These are phyloP conservation scores for Pichia pseudocactophila DNA, from an alignment of 805 yeast genomes.

Conservation along the genomic window DNA sequence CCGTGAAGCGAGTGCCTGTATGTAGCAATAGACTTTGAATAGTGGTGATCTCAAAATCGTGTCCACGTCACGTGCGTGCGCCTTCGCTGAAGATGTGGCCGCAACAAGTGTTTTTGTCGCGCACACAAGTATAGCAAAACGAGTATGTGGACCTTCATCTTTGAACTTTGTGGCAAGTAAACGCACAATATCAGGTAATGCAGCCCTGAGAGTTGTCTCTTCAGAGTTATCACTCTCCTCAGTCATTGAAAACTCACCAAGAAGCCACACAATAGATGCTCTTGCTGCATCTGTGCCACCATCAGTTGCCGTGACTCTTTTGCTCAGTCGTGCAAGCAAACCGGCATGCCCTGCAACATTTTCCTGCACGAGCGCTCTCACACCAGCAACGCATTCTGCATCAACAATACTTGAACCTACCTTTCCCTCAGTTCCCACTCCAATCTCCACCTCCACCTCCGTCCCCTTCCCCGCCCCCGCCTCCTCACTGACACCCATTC, in stretches of 20 bases:
- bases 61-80: too few species aligned
- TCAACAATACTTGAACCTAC: too few species aligned
- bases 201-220: conserved; percentile 12
- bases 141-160: conserved; percentile 43
- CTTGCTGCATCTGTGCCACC: conserved; percentile 37
- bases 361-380: conserved; percentile 14
- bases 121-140: conserved; percentile 62
- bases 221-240: neutral
- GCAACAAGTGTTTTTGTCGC: conserved; percentile 61
- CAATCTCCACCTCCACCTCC: too few species aligned
- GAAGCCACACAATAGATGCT: conserved; percentile 82
- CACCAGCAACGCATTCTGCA: too few species aligned
- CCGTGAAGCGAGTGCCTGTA: too few species aligned
- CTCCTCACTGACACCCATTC: too few species aligned
- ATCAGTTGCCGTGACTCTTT: too few species aligned
- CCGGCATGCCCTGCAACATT: conserved; percentile 43
- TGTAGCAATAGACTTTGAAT: too few species aligned
- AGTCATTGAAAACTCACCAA: conserved; percentile 63
- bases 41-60: too few species aligned
- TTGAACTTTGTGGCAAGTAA: conserved; percentile 44
- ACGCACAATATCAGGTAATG: conserved; percentile 74
- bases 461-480: too few species aligned
- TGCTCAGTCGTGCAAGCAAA: conserved; percentile 5
- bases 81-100: too few species aligned
- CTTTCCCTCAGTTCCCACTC: too few species aligned